Base-by-base conservation (phyloP, 495 filamentous ascomycete species). In the Viridothelium virens region DNA sequence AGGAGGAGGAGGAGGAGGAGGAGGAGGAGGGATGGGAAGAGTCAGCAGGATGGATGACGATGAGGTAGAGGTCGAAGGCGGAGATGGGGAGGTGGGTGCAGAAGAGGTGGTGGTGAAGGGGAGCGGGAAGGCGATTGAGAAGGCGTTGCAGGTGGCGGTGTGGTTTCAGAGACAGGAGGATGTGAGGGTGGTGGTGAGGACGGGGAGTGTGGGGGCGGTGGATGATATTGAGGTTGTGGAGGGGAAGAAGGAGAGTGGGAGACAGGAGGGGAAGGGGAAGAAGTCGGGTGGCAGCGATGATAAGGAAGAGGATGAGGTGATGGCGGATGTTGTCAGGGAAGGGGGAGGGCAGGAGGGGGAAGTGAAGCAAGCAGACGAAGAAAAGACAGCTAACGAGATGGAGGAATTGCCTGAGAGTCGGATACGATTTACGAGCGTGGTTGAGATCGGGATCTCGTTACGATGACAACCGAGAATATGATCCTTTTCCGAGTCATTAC, bases 111-210 rank as follows among this genome's bases (percentile, higher is more conserved):
- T 87, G 47, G 69, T 96, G 11, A 89, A 92, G 65, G 93, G 85
- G 16, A 92, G 90, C 1, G 91, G 90, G 39, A 84, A 83, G 69
- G 92, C 91, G 39, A 92, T 96, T 63, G 80, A 86, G 73, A 88
- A 84, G 76, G 86, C 86, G 37, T 70, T 92, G 68, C 67, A 76
- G 61, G 56, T 80, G 59, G 78, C 68, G 16, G 25, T 75, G 56
- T 79, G 70, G 67, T 80, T 80, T 64, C 76, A 78, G 69, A 68
- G 70, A 53, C 70, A 74, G 70, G 64, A 50, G 41, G 77, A 77
- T 63, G 63, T 65, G 39, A 64, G 38, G 16, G 75, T 80, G 2
- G 66, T 50, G 47, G 66, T 80, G 41, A 65, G 68, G 68, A 78
- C 76, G 53, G 78, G 78, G 48, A 76, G 64, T 65, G 73, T 76